A percentile compares a stretch with the other conserved stretches of the same genome.
phyloP scores from a whole-genome alignment of 208 protist species.

The Phytomonas serpens region DNA sequence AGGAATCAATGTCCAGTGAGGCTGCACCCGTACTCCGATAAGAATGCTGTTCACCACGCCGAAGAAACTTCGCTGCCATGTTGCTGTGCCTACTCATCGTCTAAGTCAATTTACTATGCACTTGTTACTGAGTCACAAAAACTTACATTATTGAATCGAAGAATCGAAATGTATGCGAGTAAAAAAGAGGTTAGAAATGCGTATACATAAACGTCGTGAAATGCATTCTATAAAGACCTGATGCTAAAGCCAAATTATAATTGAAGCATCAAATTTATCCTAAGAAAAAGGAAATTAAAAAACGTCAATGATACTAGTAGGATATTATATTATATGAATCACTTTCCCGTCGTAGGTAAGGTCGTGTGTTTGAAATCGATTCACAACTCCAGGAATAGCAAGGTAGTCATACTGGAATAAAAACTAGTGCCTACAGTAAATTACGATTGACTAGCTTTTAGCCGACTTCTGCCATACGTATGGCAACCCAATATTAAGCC shows the following conservation, averaged over 20 bases:
- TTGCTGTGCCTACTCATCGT: neutral
- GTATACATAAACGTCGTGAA: neutral
- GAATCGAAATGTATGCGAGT: neutral
- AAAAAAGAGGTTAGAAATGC: neutral
- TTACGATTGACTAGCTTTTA: neutral
- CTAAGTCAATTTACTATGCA: neutral
- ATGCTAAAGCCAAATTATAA: too few species aligned
- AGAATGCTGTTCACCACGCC: neutral
- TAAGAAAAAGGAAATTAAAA: neutral
- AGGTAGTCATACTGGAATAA: constrained; percentile 2
- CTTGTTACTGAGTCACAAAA: neutral
- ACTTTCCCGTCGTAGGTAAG: neutral
- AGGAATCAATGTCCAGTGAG: constrained; percentile 20
- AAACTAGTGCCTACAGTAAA: neutral
- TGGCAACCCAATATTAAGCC: neutral
- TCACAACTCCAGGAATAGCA: neutral
- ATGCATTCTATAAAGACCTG: too few species aligned
- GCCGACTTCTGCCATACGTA: neutral
- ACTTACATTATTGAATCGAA: neutral
- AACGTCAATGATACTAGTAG: neutral
- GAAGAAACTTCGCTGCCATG: neutral
- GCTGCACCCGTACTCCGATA: neutral
- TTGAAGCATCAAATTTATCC: neutral
- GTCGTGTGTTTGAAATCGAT: neutral
- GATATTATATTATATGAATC: constrained; percentile 1